A percentile compares a stretch with the other conserved stretches of the same genome.
Conservation (phyloP, 1,139 yeast genomes). For the Yamadazyma triangularis region DNA sequence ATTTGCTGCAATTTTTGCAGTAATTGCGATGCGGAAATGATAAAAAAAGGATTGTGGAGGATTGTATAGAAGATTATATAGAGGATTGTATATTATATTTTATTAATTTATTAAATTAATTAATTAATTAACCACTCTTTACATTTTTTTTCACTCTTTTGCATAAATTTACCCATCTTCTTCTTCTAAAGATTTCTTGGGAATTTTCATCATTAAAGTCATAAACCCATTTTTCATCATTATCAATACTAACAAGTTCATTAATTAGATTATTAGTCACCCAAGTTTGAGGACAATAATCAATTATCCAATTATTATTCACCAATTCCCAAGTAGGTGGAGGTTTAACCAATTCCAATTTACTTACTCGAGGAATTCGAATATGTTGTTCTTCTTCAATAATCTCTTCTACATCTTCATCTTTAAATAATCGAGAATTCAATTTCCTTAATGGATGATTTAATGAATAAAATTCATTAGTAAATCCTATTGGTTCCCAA, state of each 20-base stretch:
- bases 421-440: slow-evolving; percentile 10
- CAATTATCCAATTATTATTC: slow-evolving; percentile 54
- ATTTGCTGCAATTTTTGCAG: slow-evolving; percentile 42
- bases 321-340: slow-evolving; percentile 57
- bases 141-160: slow-evolving; percentile 5
- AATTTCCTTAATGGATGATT: slow-evolving; percentile 21
- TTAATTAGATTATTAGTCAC: slow-evolving; percentile 43
- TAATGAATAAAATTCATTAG: slow-evolving; percentile 49
- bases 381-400: slow-evolving; percentile 12
- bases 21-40: slow-evolving; percentile 1
- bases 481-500: slow-evolving; percentile 60
- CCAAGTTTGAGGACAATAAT: slow-evolving; percentile 58
- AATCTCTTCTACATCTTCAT: slow-evolving; percentile 12
- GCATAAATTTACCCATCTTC: slow-evolving; percentile 42
- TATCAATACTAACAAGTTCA: slow-evolving; percentile 56
- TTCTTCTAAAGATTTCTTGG: slow-evolving; percentile 41
- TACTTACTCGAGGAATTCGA: slow-evolving; percentile 8
- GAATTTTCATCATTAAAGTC: slow-evolving; percentile 33
- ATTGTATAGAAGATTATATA: too few species aligned
- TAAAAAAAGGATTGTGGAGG: too few species aligned
- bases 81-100: too few species aligned
- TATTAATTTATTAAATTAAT: too few species aligned
- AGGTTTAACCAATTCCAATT: slow-evolving; percentile 32
- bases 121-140: background rate
- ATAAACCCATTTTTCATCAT: slow-evolving; percentile 77